phyloP scores from a whole-genome alignment of 768 basidiomycete species.

The Pilatotrama ljubarskyi region DNA sequence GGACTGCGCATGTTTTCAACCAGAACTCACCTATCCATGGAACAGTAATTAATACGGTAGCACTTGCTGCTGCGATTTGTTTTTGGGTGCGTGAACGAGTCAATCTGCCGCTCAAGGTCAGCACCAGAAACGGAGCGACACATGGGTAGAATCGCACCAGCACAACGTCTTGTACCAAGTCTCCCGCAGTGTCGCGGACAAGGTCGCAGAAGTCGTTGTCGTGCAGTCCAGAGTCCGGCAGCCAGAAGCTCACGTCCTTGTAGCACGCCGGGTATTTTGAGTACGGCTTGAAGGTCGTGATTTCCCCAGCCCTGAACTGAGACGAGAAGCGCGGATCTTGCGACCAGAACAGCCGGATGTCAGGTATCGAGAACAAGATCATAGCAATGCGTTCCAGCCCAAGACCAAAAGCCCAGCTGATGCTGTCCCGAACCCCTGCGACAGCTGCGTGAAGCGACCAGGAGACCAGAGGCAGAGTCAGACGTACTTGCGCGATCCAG shows the following conservation, averaged over 20 bases:
- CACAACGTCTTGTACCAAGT: constrained; percentile 88
- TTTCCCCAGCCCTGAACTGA: constrained; percentile 78
- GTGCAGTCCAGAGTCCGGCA: constrained; percentile 60
- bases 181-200: constrained; percentile 89
- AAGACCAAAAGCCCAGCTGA: constrained; percentile 98
- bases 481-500: constrained; percentile 81
- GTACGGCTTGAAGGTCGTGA: constrained; percentile 85
- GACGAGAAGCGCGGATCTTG: constrained; percentile 80
- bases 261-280: constrained; percentile 91
- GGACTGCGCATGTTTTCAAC: not conserved
- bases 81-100: constrained; percentile 88
- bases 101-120: constrained; percentile 60
- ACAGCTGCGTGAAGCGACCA: not conserved
- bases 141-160: constrained; percentile 49
- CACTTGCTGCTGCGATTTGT: constrained; percentile 77
- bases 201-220: constrained; percentile 98
- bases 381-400: constrained; percentile 97
- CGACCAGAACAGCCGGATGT: constrained; percentile 98
- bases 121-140: not conserved
- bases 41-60: constrained; percentile 91
- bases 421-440: constrained; percentile 74
- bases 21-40: constrained; percentile 84
- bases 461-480: not conserved
- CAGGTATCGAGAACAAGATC: constrained; percentile 95
- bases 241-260: constrained; percentile 97